Conservation (phyloP, 176 grass and related monocot species). For the Bromus sterilis region DNA sequence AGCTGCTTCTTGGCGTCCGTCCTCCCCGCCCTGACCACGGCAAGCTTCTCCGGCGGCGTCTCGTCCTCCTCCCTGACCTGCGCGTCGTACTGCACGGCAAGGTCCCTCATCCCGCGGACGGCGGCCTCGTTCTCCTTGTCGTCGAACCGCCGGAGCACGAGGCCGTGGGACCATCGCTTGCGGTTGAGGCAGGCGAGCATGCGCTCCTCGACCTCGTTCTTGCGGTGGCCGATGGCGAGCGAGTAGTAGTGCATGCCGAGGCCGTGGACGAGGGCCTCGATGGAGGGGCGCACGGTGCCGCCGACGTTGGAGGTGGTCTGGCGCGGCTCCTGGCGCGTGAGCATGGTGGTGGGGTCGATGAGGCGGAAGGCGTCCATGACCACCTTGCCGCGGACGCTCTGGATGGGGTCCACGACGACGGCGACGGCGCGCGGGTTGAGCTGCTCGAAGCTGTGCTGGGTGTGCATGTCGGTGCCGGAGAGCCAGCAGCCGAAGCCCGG, state of each 20-base stretch:
- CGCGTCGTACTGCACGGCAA: constrained; percentile 44
- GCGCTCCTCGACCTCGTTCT: background rate
- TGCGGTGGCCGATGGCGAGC: background rate
- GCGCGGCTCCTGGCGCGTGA: constrained; percentile 45
- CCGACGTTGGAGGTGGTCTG: constrained; percentile 69
- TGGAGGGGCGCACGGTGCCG: constrained; percentile 42
- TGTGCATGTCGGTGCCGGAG: constrained; percentile 60
- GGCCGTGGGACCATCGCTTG: background rate
- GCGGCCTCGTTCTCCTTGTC: background rate
- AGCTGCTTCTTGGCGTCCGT: constrained; percentile 58
- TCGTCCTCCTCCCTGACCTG: constrained; percentile 65
- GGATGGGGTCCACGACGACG: constrained; percentile 68
- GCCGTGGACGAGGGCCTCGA: constrained; percentile 27
- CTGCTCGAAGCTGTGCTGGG: constrained; percentile 68
- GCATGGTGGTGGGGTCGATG: constrained; percentile 41
- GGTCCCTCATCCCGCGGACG: constrained; percentile 25
- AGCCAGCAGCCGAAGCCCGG: constrained; percentile 66
- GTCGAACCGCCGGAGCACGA: background rate
- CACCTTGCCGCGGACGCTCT: constrained; percentile 70
- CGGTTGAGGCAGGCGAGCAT: background rate
- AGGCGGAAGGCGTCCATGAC: constrained; percentile 33
- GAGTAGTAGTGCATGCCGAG: background rate
- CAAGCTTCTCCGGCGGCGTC: constrained; percentile 47
- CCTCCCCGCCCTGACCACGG: constrained; percentile 49
- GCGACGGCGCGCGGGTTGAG: constrained; percentile 60